Evolutionary conservation across 2,329 filamentous ascomycete genomes (phyloP).

Genomic region (Aspergillus candidus): DNA sequence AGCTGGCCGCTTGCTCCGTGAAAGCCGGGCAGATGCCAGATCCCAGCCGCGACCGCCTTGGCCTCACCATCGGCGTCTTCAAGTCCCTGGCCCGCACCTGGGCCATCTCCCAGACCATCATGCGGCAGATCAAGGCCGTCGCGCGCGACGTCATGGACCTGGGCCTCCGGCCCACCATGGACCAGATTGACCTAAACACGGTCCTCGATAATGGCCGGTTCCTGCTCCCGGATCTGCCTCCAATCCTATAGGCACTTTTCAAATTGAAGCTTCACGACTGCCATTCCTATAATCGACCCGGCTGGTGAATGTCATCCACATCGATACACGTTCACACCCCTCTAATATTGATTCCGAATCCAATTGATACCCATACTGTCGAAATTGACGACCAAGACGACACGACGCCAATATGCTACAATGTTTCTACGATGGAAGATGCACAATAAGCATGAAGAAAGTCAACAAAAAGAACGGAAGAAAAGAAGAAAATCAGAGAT

Average conservation of each 20-base stretch:
- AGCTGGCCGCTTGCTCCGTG: constrained; percentile 70
- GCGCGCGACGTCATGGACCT: constrained; percentile 63
- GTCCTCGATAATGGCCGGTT: constrained; percentile 31
- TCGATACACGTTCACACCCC: too few species aligned
- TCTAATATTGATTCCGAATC: too few species aligned
- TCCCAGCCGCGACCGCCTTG: constrained; percentile 60
- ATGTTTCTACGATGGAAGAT: too few species aligned
- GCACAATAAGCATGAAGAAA: too few species aligned
- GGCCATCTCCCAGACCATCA: constrained; percentile 64
- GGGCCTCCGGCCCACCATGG: constrained; percentile 32
- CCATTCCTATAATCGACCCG: too few species aligned
- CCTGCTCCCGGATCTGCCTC: constrained; percentile 26
- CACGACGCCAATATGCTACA: too few species aligned
- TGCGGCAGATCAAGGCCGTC: constrained; percentile 68
- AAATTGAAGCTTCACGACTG: too few species aligned
- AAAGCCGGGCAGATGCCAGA: constrained; percentile 53
- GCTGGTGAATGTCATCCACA: too few species aligned
- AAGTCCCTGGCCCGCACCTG: constrained; percentile 64
- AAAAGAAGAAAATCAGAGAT: too few species aligned
- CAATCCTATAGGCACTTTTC: neutral
- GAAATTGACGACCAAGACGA: too few species aligned
- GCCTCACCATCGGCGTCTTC: constrained; percentile 71
- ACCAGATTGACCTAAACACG: constrained; percentile 30
- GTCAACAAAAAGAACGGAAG: too few species aligned
- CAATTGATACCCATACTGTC: too few species aligned